Base-by-base conservation (phyloP, 2,329 filamentous ascomycete species). In the Polytolypa hystricis region DNA sequence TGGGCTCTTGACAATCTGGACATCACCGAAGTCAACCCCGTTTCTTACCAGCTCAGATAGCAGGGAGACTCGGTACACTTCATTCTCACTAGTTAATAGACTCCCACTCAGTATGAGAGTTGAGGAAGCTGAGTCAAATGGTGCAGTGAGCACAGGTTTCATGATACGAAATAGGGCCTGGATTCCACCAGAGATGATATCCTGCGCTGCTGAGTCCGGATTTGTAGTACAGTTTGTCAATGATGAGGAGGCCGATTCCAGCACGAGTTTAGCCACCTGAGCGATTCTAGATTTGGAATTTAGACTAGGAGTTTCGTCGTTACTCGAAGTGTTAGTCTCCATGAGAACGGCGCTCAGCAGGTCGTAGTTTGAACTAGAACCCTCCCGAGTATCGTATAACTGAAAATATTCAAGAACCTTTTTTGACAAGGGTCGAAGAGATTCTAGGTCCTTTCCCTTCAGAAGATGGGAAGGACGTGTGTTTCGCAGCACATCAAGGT, bases 401-500 rank as follows among this genome's bases (percentile, higher is more conserved):
- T 30, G n/a, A 30, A 40, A 40, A 18, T 40, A 34, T 23, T 34
- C 33, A 3, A 40, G 33, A 21, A 40, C 18, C 11, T 16, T 20
- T 31, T 30, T 19, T 12, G 14, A 33, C 15, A 40, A 28, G 4
- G 38, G 38, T 15, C 21, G 20, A 15, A 39, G 4, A 7, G n/a
- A 17, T 26, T 25, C 14, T 15, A 29, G 5, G 8, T 16, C 23
- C 15, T 30, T 8, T 11, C 7, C 5, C 10, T 20, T 12, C 14
- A 37, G 20, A 15, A 15, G 21, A 16, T 12, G 5, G 4, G 29
- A 16, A 12, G 14, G 15, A 10, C 30, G 7, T 12, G 34, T 25
- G 17, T 27, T 28, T 4, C 33, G 38, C 10, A 46, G 39, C 2
- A 50, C 38, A 35, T 65, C 60, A 6, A 55, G 40, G 3, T 43